Evolutionary conservation across 129 eudicot species (phyloP), one percentile per base, ranked within the genome.

Genomic region (Dittrichia graveolens): DNA sequence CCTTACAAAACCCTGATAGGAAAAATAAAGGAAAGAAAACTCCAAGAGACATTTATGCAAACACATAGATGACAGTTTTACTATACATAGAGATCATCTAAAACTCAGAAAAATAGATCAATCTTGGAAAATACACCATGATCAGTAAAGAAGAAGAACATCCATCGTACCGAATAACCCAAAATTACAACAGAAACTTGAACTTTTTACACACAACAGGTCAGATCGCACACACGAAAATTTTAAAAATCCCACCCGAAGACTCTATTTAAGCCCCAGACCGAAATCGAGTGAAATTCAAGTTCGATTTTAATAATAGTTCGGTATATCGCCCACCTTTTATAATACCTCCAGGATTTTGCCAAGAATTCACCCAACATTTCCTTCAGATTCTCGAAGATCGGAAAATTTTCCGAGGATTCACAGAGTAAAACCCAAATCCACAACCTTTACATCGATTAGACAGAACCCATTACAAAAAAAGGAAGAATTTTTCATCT

Each of bases 1-100:
- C 87, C 91, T 80, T 65, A 47, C 63, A 80, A 83, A 86, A 80
- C 83, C 85, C 83, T 83, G 56, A 35, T 41, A 12, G 16, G 7
- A 57, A 18, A 57, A 53, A 38, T 44, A 78, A 38, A 19, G 13
- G 3, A 43, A 18, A 49, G n/a, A 66, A 66, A 58, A 61, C 11
- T 16, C 77, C 14, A 3, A 34, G 43, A 71, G 77, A 13, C 77
- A 62, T 70, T 70, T 52, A 64, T 50, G 6, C 49, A 55, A 48
- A 68, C 67, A 73, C 47, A 61, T 67, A 8, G 55, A 44, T 6
- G 71, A 60, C 75, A 45, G 70, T 62, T 68, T 45, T 42, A 61
- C 40, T 55, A 8, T 14, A 46, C 54, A 78, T 11, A 6, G 13
- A 78, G 13, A 71, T 75, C 61, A 71, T 71, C 75, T 24, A 44